Conservation (phyloP, 495 filamentous ascomycete genomes). For the Lepraria neglecta region DNA sequence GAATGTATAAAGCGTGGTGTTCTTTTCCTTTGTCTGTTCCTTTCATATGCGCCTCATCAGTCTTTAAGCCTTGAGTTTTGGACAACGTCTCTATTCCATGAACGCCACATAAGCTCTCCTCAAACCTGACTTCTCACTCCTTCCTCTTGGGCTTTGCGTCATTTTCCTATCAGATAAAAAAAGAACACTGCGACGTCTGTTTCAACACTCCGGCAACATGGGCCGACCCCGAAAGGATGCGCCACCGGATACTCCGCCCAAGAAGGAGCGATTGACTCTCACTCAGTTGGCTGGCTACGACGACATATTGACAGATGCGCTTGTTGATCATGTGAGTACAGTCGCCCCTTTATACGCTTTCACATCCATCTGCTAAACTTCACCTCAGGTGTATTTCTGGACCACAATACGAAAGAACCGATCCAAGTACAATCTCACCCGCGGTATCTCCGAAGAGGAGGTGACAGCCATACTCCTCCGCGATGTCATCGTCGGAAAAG, state of each 20-base stretch:
- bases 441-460: conserved; percentile 75
- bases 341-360: neutral
- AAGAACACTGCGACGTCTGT: neutral
- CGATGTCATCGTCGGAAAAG: conserved; percentile 67
- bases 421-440: conserved; percentile 72
- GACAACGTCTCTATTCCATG: conserved; percentile 8
- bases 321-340: conserved; percentile 81
- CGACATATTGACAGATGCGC: conserved; percentile 90
- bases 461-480: conserved; percentile 71
- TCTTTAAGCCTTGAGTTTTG: conserved; percentile 1
- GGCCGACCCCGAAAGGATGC: conserved; percentile 15
- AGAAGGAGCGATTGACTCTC: conserved; percentile 64
- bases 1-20: neutral
- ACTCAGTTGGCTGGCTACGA: conserved; percentile 87
- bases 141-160: conserved; percentile 2
- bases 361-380: conserved; percentile 6
- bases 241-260: conserved; percentile 21
- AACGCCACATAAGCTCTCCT: neutral
- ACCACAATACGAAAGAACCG: conserved; percentile 92
- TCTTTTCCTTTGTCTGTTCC: neutral
- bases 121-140: conserved; percentile 1
- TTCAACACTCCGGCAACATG: neutral
- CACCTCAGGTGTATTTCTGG: conserved; percentile 80
- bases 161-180: neutral
- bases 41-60: conserved; percentile 3